phyloP scores from a whole-genome alignment of 495 filamentous ascomycete species.

The Tuber melanosporum region DNA sequence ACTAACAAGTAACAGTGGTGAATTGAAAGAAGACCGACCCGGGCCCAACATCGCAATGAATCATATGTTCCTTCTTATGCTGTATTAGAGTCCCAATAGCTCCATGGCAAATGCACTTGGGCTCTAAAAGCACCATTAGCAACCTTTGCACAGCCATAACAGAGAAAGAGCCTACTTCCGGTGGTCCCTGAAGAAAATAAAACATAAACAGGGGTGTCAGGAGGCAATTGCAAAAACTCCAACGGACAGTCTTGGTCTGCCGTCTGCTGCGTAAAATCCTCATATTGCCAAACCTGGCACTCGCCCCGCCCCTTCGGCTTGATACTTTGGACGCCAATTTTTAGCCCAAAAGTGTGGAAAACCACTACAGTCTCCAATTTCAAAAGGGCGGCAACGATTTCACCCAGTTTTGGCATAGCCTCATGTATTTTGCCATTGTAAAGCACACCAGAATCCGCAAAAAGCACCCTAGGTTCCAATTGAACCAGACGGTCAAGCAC shows the following conservation, averaged over 20 bases:
- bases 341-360: slow-evolving; percentile 51
- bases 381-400: slow-evolving; percentile 60
- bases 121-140: slow-evolving; percentile 45
- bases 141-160: too few species aligned
- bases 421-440: slow-evolving; percentile 84
- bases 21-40: slow-evolving; percentile 71
- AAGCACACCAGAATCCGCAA: slow-evolving; percentile 76
- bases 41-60: slow-evolving; percentile 70
- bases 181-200: slow-evolving; percentile 85
- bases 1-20: slow-evolving; percentile 66
- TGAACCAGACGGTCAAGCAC: slow-evolving; percentile 78
- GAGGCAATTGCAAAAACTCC: slow-evolving; percentile 64
- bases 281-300: slow-evolving; percentile 47
- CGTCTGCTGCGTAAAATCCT: slow-evolving; percentile 47
- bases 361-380: slow-evolving; percentile 61
- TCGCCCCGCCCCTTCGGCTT: slow-evolving; percentile 44
- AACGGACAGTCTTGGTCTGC: slow-evolving; percentile 49
- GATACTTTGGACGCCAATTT: slow-evolving; percentile 19
- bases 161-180: slow-evolving; percentile 46
- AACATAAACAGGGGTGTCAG: slow-evolving; percentile 83
- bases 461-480: slow-evolving; percentile 71
- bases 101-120: slow-evolving; percentile 88
- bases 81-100: slow-evolving; percentile 81
- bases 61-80: slow-evolving; percentile 86
- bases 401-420: slow-evolving; percentile 61